phyloP scores from a whole-genome alignment of 2,329 filamentous ascomycete genomes.

The Curvularia spicifera region DNA sequence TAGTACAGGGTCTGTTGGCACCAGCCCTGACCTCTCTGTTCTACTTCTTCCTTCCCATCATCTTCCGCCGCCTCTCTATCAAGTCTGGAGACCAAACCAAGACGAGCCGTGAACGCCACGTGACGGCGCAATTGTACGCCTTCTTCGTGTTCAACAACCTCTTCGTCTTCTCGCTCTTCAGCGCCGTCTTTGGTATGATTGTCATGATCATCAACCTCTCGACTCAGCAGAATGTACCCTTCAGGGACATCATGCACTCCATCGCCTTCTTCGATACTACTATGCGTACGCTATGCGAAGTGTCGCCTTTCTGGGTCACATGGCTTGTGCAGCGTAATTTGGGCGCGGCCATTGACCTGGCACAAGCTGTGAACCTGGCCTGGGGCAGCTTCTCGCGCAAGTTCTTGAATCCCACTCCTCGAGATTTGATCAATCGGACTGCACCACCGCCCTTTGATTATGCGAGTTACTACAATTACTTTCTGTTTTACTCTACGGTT shows the following conservation, averaged over 20 bases:
- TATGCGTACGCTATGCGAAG: slow-evolving; percentile 76
- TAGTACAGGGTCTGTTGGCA: slow-evolving; percentile 89
- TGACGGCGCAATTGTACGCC: slow-evolving; percentile 85
- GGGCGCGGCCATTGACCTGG: slow-evolving; percentile 91
- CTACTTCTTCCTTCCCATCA: slow-evolving; percentile 85
- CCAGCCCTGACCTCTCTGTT: slow-evolving; percentile 86
- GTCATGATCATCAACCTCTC: slow-evolving; percentile 65
- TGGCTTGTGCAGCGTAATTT: slow-evolving; percentile 85
- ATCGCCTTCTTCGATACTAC: slow-evolving; percentile 68
- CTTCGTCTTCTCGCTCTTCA: slow-evolving; percentile 91
- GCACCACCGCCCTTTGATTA: slow-evolving; percentile 94
- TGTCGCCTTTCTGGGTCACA: slow-evolving; percentile 87
- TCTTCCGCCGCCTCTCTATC: slow-evolving; percentile 86
- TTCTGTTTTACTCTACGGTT: slow-evolving; percentile 91
- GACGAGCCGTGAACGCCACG: slow-evolving; percentile 88
- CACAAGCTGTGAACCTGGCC: slow-evolving; percentile 83
- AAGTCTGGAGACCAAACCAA: slow-evolving; percentile 89
- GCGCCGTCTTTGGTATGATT: slow-evolving; percentile 77
- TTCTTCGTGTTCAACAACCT: slow-evolving; percentile 99
- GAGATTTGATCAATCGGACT: slow-evolving; percentile 89
- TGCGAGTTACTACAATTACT: slow-evolving; percentile 97
- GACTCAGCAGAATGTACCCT: slow-evolving; percentile 59
- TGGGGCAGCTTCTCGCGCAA: slow-evolving; percentile 84
- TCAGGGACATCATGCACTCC: slow-evolving; percentile 70
- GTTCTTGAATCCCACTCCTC: slow-evolving; percentile 84